Evolutionary conservation across 169 alveolate species (phyloP).

Genomic region (Eimeria brunetti): DNA sequence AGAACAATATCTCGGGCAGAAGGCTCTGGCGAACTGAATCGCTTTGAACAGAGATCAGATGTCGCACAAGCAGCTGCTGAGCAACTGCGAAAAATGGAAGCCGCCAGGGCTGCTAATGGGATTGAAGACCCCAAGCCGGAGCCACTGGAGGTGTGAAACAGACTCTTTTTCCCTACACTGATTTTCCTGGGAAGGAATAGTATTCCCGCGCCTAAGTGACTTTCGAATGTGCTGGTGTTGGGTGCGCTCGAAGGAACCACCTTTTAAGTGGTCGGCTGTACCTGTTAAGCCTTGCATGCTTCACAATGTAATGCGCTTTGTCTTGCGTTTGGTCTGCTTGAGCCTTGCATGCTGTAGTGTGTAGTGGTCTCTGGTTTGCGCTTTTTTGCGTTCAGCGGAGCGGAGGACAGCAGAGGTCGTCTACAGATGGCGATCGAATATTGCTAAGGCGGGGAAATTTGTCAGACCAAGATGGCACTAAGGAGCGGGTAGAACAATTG

Average conservation of each 20-base stretch:
- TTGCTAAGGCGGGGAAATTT: neutral
- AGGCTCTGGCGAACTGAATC: conserved; percentile 12
- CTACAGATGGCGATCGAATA: neutral
- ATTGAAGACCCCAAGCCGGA: neutral
- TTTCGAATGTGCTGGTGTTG: neutral
- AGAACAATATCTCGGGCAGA: conserved; percentile 31
- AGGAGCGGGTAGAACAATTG: neutral
- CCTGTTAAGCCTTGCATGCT: neutral
- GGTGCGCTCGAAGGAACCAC: neutral
- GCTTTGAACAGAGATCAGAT: conserved; percentile 10
- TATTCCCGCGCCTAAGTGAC: neutral
- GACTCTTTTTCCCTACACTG: neutral
- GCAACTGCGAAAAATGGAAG: conserved; percentile 31
- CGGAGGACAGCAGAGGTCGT: neutral
- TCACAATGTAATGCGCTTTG: neutral
- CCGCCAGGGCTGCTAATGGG: neutral
- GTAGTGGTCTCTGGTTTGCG: neutral
- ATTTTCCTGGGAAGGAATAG: neutral
- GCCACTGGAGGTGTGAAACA: neutral
- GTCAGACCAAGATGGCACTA: neutral
- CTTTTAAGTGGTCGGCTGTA: neutral
- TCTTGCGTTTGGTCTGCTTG: neutral
- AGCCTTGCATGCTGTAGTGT: neutral
- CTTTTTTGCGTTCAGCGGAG: neutral
- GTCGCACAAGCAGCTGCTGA: conserved; percentile 43